Evolutionary conservation across 2,329 filamentous ascomycete species (phyloP).

Genomic region (Teratosphaeria nubilosa): DNA sequence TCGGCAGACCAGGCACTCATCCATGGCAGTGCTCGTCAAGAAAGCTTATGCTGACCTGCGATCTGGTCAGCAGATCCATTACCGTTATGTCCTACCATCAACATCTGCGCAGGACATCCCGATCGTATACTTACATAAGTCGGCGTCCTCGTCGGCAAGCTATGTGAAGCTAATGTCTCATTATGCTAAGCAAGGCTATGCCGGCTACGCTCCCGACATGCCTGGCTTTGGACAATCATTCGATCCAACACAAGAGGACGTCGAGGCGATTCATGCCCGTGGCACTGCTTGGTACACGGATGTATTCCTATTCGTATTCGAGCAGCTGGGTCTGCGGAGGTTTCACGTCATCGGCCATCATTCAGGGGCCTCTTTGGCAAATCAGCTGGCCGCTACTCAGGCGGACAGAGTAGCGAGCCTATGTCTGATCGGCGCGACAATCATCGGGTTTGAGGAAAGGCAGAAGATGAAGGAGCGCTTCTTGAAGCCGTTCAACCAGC

Average conservation of each 20-base stretch:
- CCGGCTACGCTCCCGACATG: background rate
- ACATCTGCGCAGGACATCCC: background rate
- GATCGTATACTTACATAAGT: background rate
- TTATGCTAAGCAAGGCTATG: background rate
- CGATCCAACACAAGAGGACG: background rate
- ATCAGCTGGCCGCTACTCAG: background rate
- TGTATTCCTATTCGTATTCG: background rate
- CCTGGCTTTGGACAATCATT: background rate
- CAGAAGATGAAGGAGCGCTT: background rate
- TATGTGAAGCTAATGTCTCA: background rate
- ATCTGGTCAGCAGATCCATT: background rate
- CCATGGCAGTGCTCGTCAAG: background rate
- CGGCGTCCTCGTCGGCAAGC: background rate
- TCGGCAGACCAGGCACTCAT: background rate
- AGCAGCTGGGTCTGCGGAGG: background rate
- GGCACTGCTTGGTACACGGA: background rate
- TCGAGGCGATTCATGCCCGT: background rate
- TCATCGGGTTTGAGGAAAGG: background rate
- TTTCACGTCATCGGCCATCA: slow-evolving; percentile 1
- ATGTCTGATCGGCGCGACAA: background rate
- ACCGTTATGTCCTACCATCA: background rate
- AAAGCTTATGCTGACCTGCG: background rate
- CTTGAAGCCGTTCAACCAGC: slow-evolving; percentile 1
- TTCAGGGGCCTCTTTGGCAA: background rate
- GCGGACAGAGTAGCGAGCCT: background rate